Evolutionary conservation across 1,284 basidiomycete species (phyloP).

Genomic region (Xanthoconium separans): DNA sequence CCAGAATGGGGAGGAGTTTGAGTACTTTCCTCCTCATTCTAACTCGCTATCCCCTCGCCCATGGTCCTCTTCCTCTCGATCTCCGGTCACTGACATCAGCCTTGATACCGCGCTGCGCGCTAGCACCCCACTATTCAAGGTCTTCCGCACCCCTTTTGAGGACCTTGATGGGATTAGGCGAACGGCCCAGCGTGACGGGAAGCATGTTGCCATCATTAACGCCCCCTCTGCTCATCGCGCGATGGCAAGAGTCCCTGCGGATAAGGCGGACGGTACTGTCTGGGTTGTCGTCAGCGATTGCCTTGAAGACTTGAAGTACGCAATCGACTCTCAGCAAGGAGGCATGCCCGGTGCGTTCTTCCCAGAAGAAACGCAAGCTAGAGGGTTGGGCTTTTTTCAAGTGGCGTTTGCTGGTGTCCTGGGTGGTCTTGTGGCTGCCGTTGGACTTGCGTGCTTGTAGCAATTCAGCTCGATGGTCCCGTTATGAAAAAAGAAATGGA

Average conservation of each 20-base stretch:
- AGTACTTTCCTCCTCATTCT: slow-evolving; percentile 16
- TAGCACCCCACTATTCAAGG: slow-evolving; percentile 35
- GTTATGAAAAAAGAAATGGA: background rate
- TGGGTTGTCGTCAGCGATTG: slow-evolving; percentile 35
- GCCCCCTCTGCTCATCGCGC: slow-evolving; percentile 27
- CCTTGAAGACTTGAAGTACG: slow-evolving; percentile 34
- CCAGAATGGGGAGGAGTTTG: slow-evolving; percentile 12
- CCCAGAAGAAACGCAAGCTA: slow-evolving; percentile 19
- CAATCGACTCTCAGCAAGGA: slow-evolving; percentile 31
- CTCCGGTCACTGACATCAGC: slow-evolving; percentile 22
- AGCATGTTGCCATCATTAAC: slow-evolving; percentile 31
- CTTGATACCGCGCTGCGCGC: slow-evolving; percentile 28
- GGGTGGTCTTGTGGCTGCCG: slow-evolving; percentile 31
- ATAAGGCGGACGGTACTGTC: slow-evolving; percentile 22
- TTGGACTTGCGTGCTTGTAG: slow-evolving; percentile 34
- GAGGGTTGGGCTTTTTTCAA: slow-evolving; percentile 30
- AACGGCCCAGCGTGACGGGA: slow-evolving; percentile 31
- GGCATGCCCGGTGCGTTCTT: slow-evolving; percentile 34
- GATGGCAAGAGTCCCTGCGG: slow-evolving; percentile 16
- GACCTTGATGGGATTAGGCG: slow-evolving; percentile 26
- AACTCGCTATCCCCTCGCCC: slow-evolving; percentile 23
- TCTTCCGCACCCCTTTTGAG: slow-evolving; percentile 33
- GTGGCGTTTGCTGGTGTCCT: slow-evolving; percentile 29
- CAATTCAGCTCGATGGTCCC: slow-evolving; percentile 18
- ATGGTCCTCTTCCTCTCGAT: slow-evolving; percentile 31